These are phyloP conservation scores for Radiomyces spectabilis DNA, from an alignment of 192 early-diverging fungal genomes.

Conservation along the genomic window DNA sequence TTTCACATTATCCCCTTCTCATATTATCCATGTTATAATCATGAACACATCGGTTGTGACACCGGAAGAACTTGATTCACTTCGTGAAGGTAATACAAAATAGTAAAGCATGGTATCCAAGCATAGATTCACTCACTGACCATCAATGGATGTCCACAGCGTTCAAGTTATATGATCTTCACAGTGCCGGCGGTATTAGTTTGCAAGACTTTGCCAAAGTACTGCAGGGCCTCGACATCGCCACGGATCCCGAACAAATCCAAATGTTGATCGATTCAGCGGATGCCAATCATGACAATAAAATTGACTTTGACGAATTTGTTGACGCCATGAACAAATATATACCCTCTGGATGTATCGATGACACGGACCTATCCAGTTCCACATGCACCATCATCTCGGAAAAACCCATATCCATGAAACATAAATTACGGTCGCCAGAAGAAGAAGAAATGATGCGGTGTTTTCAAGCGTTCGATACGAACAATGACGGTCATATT, in stretches of 20 bases:
- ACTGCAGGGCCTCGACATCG: not conserved
- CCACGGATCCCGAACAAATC: not conserved
- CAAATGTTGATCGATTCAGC: not conserved
- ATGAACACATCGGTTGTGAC: too few species aligned
- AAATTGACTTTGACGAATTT: slow-evolving; percentile 13
- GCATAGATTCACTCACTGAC: too few species aligned
- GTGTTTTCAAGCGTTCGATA: slow-evolving; percentile 21
- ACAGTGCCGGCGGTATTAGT: not conserved
- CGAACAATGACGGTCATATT: slow-evolving; percentile 20
- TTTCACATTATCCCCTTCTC: too few species aligned
- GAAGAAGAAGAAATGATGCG: slow-evolving; percentile 9
- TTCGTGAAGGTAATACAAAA: not conserved
- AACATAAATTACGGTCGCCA: too few species aligned
- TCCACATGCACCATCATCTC: too few species aligned
- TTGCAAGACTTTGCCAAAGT: not conserved
- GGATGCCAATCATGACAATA: not conserved
- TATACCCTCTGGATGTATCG: too few species aligned
- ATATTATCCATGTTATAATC: too few species aligned
- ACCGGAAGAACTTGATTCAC: not conserved
- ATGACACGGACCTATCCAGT: too few species aligned
- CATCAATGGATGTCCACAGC: not conserved
- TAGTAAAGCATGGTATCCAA: too few species aligned
- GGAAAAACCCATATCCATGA: too few species aligned
- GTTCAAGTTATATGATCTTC: slow-evolving; percentile 2
- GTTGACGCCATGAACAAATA: slow-evolving; percentile 6